Base-by-base conservation (phyloP, 257 asterid species). In the Eustoma russellianum region DNA sequence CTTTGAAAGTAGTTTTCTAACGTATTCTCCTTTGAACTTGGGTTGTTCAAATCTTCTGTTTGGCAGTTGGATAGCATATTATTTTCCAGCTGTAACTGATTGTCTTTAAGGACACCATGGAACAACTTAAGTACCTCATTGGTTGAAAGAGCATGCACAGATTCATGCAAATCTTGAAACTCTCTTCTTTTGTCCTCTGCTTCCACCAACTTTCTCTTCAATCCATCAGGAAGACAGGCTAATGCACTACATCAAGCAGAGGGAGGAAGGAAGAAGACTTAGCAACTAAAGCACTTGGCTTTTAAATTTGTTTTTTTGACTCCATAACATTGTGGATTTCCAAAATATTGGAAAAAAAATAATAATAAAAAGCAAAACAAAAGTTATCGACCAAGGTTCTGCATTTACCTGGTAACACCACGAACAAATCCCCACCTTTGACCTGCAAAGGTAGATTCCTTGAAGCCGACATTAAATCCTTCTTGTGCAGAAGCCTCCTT, bases 401-500 rank as follows among this genome's bases (percentile, higher is more conserved):
- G 7, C 40, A 40, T 60, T 63, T 70, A 86, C 95, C 95, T 77
- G 51, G 88, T 80, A 58, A 86, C 55, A 41, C 98, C 98, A 77
- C 87, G 73, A 56, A 79, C 80, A 54, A 62, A 55, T 45, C 98
- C 98, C 88, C 86, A 83, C 19, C 66, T 81, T 74, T 74, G 76
- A 11, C 97, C 95, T 16, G 56, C 53, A 52, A 61, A 69, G 17
- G 82, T 85, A 19, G 95, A 91, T 50, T 74, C 79, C 62, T 64
- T 77, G 50, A 87, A 87, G 35, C 96, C 98, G 11, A 66, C 63
- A 72, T 82, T 80, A 68, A 91, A 91, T 28, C 98, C 96, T 46
- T 82, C 87, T 58, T 91, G 98, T 11, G 79, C 85, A 19, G 95
- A 80, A 55, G 83, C 76, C 64, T 91, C 95, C 68, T 87, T 80